Conservation (phyloP, 495 filamentous ascomycete genomes). For the Aspergillus bridgeri region DNA sequence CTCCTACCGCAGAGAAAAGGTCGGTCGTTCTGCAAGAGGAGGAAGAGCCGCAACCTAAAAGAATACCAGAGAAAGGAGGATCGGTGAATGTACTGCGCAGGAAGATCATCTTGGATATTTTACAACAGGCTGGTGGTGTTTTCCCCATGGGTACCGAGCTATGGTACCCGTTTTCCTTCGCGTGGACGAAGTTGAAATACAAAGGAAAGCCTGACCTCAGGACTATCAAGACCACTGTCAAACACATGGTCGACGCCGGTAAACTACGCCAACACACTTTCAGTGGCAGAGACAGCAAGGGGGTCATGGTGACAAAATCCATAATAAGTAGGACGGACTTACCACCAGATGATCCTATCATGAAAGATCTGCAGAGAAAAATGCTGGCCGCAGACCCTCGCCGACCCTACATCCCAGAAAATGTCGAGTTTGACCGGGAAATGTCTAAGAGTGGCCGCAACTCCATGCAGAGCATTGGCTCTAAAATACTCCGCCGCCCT, state of each 20-base stretch:
- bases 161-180: conserved; percentile 62
- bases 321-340: conserved; percentile 51
- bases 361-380: conserved; percentile 51
- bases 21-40: background rate
- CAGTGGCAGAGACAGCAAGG: conserved; percentile 52
- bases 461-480: conserved; percentile 3
- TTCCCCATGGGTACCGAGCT: conserved; percentile 73
- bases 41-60: background rate
- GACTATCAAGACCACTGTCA: conserved; percentile 55
- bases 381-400: conserved; percentile 40
- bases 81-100: conserved; percentile 48
- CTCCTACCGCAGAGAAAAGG: background rate
- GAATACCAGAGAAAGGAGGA: conserved; percentile 32
- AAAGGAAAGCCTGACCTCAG: conserved; percentile 47
- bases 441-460: conserved; percentile 23
- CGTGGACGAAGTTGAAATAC: conserved; percentile 53
- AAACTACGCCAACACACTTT: conserved; percentile 61
- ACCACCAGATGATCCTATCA: conserved; percentile 43
- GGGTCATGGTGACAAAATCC: conserved; percentile 51
- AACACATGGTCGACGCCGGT: conserved; percentile 55
- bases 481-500: conserved; percentile 12
- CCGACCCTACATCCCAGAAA: conserved; percentile 30
- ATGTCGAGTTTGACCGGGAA: conserved; percentile 28
- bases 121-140: conserved; percentile 66
- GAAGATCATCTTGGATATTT: conserved; percentile 65